A percentile compares a stretch with the other conserved stretches of the same genome.
Evolutionary conservation across 2,329 filamentous ascomycete species (phyloP).

Genomic region (Aureobasidium sp.): DNA sequence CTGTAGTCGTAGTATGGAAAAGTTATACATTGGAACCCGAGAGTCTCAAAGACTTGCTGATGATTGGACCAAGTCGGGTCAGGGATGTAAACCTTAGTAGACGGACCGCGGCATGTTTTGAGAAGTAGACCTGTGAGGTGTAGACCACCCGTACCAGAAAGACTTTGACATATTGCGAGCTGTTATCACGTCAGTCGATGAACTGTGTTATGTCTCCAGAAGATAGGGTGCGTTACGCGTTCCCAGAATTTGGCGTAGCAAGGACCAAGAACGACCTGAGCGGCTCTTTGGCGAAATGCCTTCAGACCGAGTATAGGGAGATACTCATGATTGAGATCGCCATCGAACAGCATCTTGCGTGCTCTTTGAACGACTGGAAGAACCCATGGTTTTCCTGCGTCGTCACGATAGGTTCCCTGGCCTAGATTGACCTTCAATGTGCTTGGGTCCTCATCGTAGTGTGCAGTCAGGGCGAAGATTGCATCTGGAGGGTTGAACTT

Average conservation of each 20-base stretch:
- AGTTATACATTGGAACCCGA: slow-evolving; percentile 24
- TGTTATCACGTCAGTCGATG: neutral
- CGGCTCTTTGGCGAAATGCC: neutral
- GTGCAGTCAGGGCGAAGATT: neutral
- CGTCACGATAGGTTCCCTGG: slow-evolving; percentile 33
- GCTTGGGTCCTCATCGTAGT: neutral
- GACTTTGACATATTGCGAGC: slow-evolving; percentile 27
- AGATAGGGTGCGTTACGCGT: no score
- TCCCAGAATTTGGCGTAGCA: no score
- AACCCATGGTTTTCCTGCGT: slow-evolving; percentile 31
- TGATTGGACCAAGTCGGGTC: slow-evolving; percentile 38
- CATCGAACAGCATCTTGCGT: neutral
- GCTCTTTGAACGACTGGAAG: slow-evolving; percentile 27
- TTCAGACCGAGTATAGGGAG: neutral
- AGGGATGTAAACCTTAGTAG: slow-evolving; percentile 29
- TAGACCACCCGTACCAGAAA: slow-evolving; percentile 36
- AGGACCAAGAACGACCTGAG: neutral
- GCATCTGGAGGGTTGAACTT: neutral
- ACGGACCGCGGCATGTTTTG: slow-evolving; percentile 18
- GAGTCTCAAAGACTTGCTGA: slow-evolving; percentile 26
- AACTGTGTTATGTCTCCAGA: no score
- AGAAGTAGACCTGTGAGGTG: slow-evolving; percentile 29
- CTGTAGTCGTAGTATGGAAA: slow-evolving; percentile 29
- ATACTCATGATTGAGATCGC: neutral
- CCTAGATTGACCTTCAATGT: slow-evolving; percentile 25